phyloP scores from a whole-genome alignment of 805 yeast genomes.

The Ogataea methylovora region DNA sequence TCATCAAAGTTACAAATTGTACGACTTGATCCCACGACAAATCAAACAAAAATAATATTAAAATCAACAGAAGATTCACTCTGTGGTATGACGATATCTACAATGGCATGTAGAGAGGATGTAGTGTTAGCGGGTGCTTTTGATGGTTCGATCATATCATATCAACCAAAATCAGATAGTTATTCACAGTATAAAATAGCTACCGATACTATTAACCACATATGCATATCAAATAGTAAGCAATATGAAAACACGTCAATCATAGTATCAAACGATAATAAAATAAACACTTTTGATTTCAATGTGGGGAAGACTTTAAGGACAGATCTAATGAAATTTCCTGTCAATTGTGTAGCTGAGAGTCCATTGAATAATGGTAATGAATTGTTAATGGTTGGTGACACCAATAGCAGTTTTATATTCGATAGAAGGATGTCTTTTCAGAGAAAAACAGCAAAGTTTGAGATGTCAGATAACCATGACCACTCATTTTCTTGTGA shows the following conservation, averaged over 20 bases:
- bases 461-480: constrained; percentile 33
- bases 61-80: constrained; percentile 24
- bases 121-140: constrained; percentile 46
- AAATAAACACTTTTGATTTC: constrained; percentile 34
- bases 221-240: constrained; percentile 23
- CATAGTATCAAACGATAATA: constrained; percentile 44
- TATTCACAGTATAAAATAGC: constrained; percentile 34
- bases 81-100: constrained; percentile 32
- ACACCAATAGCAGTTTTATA: constrained; percentile 33
- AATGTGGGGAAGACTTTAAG: constrained; percentile 10
- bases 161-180: constrained; percentile 23
- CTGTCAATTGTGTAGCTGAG: constrained; percentile 41
- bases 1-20: too few species aligned
- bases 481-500: constrained; percentile 57
- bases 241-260: constrained; percentile 23
- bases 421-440: constrained; percentile 33
- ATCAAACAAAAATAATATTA: constrained; percentile 11
- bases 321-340: constrained; percentile 30
- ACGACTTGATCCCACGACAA: constrained; percentile 12
- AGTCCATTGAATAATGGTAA: constrained; percentile 29
- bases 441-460: not conserved
- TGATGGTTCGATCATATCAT: constrained; percentile 40
- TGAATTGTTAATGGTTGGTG: constrained; percentile 44
- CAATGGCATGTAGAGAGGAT: constrained; percentile 35
- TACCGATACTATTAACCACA: constrained; percentile 41